Evolutionary conservation across 805 yeast species (phyloP).

Genomic region (Saturnispora zaruensis): DNA sequence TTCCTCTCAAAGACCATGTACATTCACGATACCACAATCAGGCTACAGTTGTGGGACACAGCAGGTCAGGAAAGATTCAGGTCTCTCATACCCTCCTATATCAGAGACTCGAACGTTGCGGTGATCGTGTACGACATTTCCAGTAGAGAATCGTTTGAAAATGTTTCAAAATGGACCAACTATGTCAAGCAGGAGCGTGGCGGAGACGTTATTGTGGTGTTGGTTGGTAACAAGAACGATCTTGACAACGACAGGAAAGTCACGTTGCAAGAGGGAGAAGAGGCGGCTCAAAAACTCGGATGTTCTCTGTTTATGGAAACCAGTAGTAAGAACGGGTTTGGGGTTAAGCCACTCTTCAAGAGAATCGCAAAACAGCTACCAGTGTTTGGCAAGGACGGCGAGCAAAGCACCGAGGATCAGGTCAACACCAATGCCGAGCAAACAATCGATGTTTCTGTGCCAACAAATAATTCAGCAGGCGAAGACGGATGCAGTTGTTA

Average conservation of each 20-base stretch:
- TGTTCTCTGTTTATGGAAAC: conserved; percentile 85
- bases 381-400: conserved; percentile 42
- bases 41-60: conserved; percentile 96
- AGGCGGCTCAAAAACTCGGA: conserved; percentile 58
- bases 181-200: conserved; percentile 94
- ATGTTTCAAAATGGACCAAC: conserved; percentile 85
- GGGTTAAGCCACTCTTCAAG: conserved; percentile 82
- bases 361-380: conserved; percentile 88
- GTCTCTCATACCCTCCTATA: conserved; percentile 89
- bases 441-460: conserved; percentile 36
- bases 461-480: conserved; percentile 28
- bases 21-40: conserved; percentile 87
- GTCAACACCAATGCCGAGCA: conserved; percentile 26
- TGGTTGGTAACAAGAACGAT: conserved; percentile 91
- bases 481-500: conserved; percentile 34
- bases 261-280: conserved; percentile 75
- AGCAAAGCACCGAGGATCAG: neutral
- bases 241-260: conserved; percentile 72
- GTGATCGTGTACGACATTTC: conserved; percentile 93
- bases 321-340: conserved; percentile 89
- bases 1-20: conserved; percentile 91
- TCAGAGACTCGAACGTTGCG: conserved; percentile 95
- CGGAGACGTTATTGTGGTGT: conserved; percentile 72
- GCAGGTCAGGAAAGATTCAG: conserved; percentile 97
- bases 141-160: conserved; percentile 72